Evolutionary conservation across 116 monocot genomes (phyloP).

Genomic region (Papilionanthe hybrid): DNA sequence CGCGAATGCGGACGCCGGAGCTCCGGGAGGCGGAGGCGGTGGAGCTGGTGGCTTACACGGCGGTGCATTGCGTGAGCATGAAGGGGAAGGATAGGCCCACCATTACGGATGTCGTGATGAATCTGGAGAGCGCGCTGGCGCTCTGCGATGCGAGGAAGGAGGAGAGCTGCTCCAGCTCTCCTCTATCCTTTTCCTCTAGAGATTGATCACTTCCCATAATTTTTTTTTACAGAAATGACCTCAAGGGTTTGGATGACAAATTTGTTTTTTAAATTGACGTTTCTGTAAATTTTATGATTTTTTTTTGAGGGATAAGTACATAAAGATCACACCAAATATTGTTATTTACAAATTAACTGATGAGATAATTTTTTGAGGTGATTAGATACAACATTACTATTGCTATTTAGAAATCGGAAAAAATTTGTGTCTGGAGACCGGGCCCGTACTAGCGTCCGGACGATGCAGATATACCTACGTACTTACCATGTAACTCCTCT

Average conservation of each 20-base stretch:
- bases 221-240: not conserved
- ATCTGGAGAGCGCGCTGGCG: constrained; percentile 63
- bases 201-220: constrained; percentile 16
- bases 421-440: too few species aligned
- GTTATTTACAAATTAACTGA: too few species aligned
- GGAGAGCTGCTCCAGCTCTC: constrained; percentile 18
- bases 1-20: constrained; percentile 17
- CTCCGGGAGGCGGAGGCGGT: constrained; percentile 61
- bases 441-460: too few species aligned
- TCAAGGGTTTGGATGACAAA: too few species aligned
- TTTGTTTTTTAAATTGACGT: too few species aligned
- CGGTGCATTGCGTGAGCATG: constrained; percentile 58
- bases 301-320: too few species aligned
- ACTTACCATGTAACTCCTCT: too few species aligned
- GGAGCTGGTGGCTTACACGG: constrained; percentile 69
- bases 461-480: too few species aligned
- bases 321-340: too few species aligned
- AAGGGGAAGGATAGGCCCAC: constrained; percentile 67
- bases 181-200: constrained; percentile 15
- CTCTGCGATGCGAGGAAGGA: constrained; percentile 34
- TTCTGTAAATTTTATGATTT: not conserved
- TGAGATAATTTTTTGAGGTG: too few species aligned
- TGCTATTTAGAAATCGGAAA: too few species aligned
- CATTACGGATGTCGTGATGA: constrained; percentile 60
- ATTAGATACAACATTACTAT: too few species aligned